phyloP scores from a whole-genome alignment of 1,284 basidiomycete species.

The Vanrija humicola region DNA sequence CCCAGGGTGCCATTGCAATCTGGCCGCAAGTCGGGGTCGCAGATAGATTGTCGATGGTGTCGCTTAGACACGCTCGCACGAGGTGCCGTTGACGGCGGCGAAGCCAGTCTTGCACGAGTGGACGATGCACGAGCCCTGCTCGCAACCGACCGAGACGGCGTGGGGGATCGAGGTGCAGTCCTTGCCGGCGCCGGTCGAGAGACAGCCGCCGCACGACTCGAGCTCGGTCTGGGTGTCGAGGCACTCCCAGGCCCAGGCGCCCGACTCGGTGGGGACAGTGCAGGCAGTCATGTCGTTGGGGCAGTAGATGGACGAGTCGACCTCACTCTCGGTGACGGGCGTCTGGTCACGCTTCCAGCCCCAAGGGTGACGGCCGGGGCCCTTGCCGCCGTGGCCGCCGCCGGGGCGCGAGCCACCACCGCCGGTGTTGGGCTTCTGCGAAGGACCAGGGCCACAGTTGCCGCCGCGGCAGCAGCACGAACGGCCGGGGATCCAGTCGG shows the following conservation, averaged over 20 bases:
- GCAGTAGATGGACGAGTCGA: conserved; percentile 40
- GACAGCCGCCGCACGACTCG: conserved; percentile 66
- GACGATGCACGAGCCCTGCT: conserved; percentile 58
- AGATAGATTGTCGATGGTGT: background rate
- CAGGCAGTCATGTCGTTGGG: conserved; percentile 36
- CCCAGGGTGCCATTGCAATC: background rate
- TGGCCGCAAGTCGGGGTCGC: too few relatives aligned
- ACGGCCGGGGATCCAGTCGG: background rate
- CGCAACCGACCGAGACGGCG: conserved; percentile 67
- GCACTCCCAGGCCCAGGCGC: conserved; percentile 48
- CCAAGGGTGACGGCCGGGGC: background rate
- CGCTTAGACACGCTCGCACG: conserved; percentile 49
- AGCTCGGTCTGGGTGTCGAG: conserved; percentile 47
- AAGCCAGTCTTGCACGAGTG: conserved; percentile 60
- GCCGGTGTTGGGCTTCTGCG: background rate
- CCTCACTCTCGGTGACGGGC: conserved; percentile 27
- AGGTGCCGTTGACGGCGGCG: conserved; percentile 53
- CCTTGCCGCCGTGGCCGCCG: conserved; percentile 6
- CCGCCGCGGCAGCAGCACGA: background rate
- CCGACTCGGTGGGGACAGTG: conserved; percentile 20
- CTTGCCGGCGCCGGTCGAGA: conserved; percentile 59
- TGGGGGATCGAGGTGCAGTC: conserved; percentile 66
- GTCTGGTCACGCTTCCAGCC: conserved; percentile 26
- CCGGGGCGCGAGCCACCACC: conserved; percentile 3
- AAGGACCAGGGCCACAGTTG: background rate